Conservation (phyloP, 352 stramenopile species). For the Globisporangium orthogonon region DNA sequence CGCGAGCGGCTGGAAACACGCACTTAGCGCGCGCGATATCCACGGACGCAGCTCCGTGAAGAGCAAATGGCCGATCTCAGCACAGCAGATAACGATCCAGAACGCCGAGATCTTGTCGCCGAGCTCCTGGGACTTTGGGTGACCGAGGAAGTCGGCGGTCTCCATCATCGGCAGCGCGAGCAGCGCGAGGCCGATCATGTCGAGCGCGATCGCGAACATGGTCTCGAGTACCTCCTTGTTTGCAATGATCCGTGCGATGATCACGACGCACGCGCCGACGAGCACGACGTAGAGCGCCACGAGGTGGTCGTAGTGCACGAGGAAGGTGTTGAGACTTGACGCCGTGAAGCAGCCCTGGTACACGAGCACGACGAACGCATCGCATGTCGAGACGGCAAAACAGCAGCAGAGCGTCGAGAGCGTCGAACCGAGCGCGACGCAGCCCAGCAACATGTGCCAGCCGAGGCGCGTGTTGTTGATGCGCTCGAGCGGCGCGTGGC, state of each 20-base stretch:
- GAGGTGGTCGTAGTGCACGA: constrained; percentile 36
- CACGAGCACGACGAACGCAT: constrained; percentile 37
- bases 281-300: constrained; percentile 49
- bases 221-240: constrained; percentile 51
- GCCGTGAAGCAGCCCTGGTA: constrained; percentile 47
- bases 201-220: constrained; percentile 40
- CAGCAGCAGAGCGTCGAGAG: constrained; percentile 29
- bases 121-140: constrained; percentile 27
- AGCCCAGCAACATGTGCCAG: constrained; percentile 23
- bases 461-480: constrained; percentile 8
- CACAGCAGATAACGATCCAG: constrained; percentile 35
- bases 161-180: constrained; percentile 63
- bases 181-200: constrained; percentile 47
- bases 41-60: constrained; percentile 9
- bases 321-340: constrained; percentile 54
- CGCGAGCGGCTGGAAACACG: not conserved
- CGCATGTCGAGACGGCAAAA: constrained; percentile 27
- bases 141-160: constrained; percentile 42
- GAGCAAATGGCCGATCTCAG: constrained; percentile 25
- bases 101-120: constrained; percentile 36
- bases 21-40: not conserved
- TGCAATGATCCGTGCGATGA: constrained; percentile 52
- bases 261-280: constrained; percentile 33
- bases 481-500: constrained; percentile 10
- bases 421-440: constrained; percentile 19